Evolutionary conservation across 352 stramenopile genomes (phyloP), one percentile per base, ranked within the genome.

Genomic region (Globisporangium emineosum): DNA sequence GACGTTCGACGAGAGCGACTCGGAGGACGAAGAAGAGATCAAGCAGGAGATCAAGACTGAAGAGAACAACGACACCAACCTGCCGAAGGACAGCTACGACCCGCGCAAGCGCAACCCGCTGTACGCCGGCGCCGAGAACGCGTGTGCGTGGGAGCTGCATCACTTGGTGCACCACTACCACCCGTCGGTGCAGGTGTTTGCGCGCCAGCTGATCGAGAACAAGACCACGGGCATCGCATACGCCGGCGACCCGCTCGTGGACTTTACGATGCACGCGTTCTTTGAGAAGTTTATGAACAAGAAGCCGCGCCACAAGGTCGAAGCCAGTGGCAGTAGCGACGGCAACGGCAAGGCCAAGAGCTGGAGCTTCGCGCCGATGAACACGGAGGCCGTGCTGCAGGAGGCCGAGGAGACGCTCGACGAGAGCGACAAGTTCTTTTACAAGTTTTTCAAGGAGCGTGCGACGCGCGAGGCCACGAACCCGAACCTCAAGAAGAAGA

Each of bases 281-380:
- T 94, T 99, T 45, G 96, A 99, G 69, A 98, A 98, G 71, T 99
- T 99, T 78, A 96, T 98, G 30, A 99, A 98, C 81, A 97, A 98
- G 65, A 99, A 99, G 72, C 97, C 97, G 5, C 78, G 79, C 21
- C 77, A 88, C 57, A 86, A 85, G 57, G 60, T 73, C 43, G 35
- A 64, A 33, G 29, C 29, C 17, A 57, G 17, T n/a, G 17, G 47
- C 23, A 30, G 21, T n/a, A 40, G 42, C 2, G 68, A 62, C 8
- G 50, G 62, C 23, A 60, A 5, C 35, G 49, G 71, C 0, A 79
- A 68, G 27, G 52, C 62, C 1, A 91, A 91, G 72, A 89, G 76
- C 72, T 89, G 78, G 79, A 88, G 74, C 57, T 90, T 89, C 47
- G 78, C 68, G 35, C 72, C 82, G 0, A 85, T 93, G 32, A 89